Evolutionary conservation across 2,329 filamentous ascomycete species (phyloP).

Genomic region (Aspergillus novoparasiticus): DNA sequence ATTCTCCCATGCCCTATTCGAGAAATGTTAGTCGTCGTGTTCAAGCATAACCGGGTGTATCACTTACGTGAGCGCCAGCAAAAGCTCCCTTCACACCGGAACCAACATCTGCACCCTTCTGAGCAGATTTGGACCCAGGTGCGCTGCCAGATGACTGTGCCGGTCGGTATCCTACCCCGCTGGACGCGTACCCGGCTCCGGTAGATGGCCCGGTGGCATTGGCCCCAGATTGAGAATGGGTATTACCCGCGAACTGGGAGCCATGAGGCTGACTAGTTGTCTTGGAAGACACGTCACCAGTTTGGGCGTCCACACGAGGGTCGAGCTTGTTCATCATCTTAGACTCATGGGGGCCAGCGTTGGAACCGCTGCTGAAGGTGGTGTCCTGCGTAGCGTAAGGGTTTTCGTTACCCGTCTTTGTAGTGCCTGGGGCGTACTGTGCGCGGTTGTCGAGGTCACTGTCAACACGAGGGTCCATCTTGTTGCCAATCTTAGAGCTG

Average conservation of each 20-base stretch:
- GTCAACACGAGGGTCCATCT: slow-evolving; percentile 37
- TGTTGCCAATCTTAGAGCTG: slow-evolving; percentile 34
- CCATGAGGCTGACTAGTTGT: slow-evolving; percentile 14
- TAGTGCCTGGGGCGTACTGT: slow-evolving; percentile 21
- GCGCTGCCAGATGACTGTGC: slow-evolving; percentile 18
- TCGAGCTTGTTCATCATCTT: slow-evolving; percentile 30
- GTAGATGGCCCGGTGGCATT: slow-evolving; percentile 12
- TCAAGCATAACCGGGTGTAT: not conserved
- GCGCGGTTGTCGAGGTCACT: slow-evolving; percentile 22
- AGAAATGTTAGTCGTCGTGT: not conserved
- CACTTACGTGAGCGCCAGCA: slow-evolving; percentile 41
- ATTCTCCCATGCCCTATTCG: slow-evolving; percentile 43
- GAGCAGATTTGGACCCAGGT: slow-evolving; percentile 11
- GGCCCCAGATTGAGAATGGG: not conserved
- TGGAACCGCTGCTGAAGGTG: slow-evolving; percentile 6
- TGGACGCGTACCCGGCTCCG: slow-evolving; percentile 2
- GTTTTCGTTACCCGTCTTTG: slow-evolving; percentile 17
- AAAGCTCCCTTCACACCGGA: slow-evolving; percentile 29
- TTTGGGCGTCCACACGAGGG: slow-evolving; percentile 30
- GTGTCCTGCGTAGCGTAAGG: slow-evolving; percentile 11
- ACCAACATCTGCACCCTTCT: slow-evolving; percentile 25
- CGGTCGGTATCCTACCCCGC: slow-evolving; percentile 14
- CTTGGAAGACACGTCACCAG: slow-evolving; percentile 23
- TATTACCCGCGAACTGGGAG: not conserved
- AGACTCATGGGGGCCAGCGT: slow-evolving; percentile 23